phyloP scores from a whole-genome alignment of 164 flowering plant genomes.

The Vitis vinifera region ASM3070453v1 NC_081811.1:28808001-28808500 shows the following conservation, averaged over 20 bases:
- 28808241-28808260: not conserved
- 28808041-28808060: too few relatives aligned
- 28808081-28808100: too few relatives aligned
- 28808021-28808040: too few relatives aligned
- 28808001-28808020: too few relatives aligned
- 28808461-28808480: slow-evolving; percentile 66
- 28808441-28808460: not conserved
- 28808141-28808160: not conserved
- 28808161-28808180: not conserved
- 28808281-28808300: slow-evolving; percentile 81
- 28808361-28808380: not conserved
- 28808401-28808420: not conserved
- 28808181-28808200: not conserved
- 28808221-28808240: not conserved
- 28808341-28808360: slow-evolving; percentile 81
- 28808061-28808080: too few relatives aligned
- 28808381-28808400: not conserved
- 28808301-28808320: slow-evolving; percentile 98
- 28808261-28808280: slow-evolving; percentile 50
- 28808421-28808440: slow-evolving; percentile 1
- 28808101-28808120: too few relatives aligned
- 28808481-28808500: slow-evolving; percentile 86
- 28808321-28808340: slow-evolving; percentile 98
- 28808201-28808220: too few relatives aligned
- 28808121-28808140: too few relatives aligned